These are phyloP conservation scores for Fonsecaea monophora DNA, from an alignment of 2,329 filamentous ascomycete genomes.

Conservation along the genomic window DNA sequence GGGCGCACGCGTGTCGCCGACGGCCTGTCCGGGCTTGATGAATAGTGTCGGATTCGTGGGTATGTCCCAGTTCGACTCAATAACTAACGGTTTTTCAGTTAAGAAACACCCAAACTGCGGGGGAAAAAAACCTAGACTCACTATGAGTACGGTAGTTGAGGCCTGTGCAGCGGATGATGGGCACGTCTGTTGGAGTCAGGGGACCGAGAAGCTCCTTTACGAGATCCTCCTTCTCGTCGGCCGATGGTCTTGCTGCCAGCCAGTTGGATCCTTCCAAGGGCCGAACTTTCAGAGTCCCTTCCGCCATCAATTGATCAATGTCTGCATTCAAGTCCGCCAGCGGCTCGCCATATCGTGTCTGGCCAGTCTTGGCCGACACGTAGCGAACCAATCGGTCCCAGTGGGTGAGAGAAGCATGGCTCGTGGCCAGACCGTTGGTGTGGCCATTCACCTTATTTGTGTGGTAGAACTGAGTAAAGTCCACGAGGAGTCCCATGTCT, in stretches of 20 bases:
- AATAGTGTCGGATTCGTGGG: conserved; percentile 46
- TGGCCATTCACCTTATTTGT: neutral
- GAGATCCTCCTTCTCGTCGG: neutral
- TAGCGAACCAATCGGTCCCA: conserved; percentile 11
- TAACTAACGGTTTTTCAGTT: neutral
- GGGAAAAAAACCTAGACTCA: neutral
- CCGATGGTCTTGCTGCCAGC: neutral
- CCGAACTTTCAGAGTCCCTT: neutral
- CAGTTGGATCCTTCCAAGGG: neutral
- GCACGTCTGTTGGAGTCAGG: conserved; percentile 51
- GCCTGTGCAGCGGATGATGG: conserved; percentile 59
- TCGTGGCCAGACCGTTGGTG: neutral
- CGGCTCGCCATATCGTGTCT: conserved; percentile 3
- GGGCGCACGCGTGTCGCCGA: conserved; percentile 42
- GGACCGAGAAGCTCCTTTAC: conserved; percentile 3
- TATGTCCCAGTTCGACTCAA: conserved; percentile 20
- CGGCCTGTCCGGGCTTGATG: conserved; percentile 47
- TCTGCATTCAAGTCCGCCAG: neutral
- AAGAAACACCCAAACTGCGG: neutral
- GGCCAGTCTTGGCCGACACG: neutral
- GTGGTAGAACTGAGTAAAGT: neutral
- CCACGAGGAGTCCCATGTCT: neutral
- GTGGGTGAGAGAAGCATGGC: neutral
- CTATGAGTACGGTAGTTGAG: conserved; percentile 58
- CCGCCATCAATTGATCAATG: neutral